Conservation (phyloP, 805 yeast species). For the Tetrapisispora nanseiensis region DNA sequence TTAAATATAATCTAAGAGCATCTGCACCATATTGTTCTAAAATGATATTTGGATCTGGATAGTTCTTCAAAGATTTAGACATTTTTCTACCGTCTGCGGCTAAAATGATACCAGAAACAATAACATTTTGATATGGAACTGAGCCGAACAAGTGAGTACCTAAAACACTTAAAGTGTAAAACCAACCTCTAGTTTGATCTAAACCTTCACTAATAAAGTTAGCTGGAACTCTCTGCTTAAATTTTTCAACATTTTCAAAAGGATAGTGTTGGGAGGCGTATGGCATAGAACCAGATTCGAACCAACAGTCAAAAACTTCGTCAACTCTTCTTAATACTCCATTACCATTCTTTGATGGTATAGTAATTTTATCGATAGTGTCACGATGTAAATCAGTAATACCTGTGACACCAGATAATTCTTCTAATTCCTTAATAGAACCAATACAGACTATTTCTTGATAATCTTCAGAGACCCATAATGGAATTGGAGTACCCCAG, state of each 20-base stretch:
- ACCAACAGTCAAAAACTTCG: slow-evolving; percentile 99
- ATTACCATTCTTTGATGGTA: slow-evolving; percentile 85
- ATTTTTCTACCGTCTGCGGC: slow-evolving; percentile 98
- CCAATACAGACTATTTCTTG: slow-evolving; percentile 92
- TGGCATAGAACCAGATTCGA: slow-evolving; percentile 99
- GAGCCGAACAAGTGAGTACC: slow-evolving; percentile 90
- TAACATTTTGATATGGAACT: slow-evolving; percentile 91
- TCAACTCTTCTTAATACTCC: slow-evolving; percentile 83
- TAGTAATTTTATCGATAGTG: slow-evolving; percentile 79
- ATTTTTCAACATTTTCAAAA: slow-evolving; percentile 70
- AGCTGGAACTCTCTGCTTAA: slow-evolving; percentile 79
- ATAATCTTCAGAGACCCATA: slow-evolving; percentile 92
- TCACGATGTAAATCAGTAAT: slow-evolving; percentile 94
- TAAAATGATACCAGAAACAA: slow-evolving; percentile 91
- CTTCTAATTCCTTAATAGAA: slow-evolving; percentile 75
- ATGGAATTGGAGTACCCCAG: slow-evolving; percentile 99
- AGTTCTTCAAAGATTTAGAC: slow-evolving; percentile 96
- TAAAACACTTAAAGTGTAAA: slow-evolving; percentile 88
- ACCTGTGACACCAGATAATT: slow-evolving; percentile 70
- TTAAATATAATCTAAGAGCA: slow-evolving; percentile 89
- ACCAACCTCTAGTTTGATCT: slow-evolving; percentile 99
- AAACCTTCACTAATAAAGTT: slow-evolving; percentile 97
- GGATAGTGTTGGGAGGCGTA: slow-evolving; percentile 96
- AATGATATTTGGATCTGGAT: slow-evolving; percentile 86
- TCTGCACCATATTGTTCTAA: slow-evolving; percentile 93